These are phyloP conservation scores for Pythium coloratum DNA, from an alignment of 352 stramenopile species.

Conservation along the genomic window DNA sequence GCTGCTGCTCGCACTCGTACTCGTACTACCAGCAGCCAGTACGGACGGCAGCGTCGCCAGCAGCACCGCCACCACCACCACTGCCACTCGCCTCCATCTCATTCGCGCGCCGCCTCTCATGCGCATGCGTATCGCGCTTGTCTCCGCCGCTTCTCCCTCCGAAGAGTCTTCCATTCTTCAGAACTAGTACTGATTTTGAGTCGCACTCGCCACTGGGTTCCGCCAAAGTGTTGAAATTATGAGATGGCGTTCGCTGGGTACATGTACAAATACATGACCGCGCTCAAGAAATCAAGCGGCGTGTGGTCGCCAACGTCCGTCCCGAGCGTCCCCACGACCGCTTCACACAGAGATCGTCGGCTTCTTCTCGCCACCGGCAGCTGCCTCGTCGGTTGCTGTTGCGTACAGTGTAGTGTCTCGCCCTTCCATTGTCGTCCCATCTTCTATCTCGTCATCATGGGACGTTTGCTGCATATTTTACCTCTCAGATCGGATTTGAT, in stretches of 20 bases:
- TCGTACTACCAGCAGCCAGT: neutral
- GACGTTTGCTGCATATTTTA: neutral
- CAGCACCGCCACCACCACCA: neutral
- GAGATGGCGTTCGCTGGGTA: neutral
- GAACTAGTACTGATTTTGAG: neutral
- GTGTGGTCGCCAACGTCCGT: neutral
- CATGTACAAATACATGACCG: neutral
- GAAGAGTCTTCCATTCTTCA: neutral
- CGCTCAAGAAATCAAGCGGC: neutral
- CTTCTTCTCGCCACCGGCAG: neutral
- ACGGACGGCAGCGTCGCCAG: neutral
- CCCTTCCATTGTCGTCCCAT: neutral
- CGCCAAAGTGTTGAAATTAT: neutral
- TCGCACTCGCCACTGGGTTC: neutral
- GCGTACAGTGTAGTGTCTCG: neutral
- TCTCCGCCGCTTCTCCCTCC: neutral
- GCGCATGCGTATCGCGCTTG: neutral
- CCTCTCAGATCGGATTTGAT: neutral
- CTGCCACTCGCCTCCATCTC: neutral
- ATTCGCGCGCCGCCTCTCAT: neutral
- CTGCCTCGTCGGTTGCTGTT: neutral
- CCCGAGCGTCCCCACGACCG: neutral
- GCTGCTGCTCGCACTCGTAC: neutral
- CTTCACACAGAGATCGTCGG: neutral
- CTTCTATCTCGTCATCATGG: constrained; percentile 2